Evolutionary conservation across 768 basidiomycete genomes (phyloP), one percentile per base, ranked within the genome.

Genomic region (Amanita rubescens): DNA sequence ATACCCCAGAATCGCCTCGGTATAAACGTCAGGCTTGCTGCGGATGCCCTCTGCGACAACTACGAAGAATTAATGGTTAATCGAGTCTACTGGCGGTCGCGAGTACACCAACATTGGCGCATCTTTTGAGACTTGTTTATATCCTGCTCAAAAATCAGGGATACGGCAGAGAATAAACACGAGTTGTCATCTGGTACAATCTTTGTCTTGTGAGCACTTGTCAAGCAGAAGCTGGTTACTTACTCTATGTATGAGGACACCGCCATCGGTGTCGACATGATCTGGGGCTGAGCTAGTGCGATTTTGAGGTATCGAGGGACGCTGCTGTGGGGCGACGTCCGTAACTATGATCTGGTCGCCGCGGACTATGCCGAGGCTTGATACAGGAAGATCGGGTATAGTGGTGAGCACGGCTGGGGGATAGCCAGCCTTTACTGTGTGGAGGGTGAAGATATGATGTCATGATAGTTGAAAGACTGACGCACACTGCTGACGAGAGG

Each of bases 151-250:
- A 97, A 94, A 1, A 95, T 73, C 38, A 95, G 71, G 14, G 89
- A 90, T 42, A 91, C 74, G 2, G 93, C 84, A 3, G 87, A 87
- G 71, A 97, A 98, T 27, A 98, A 73, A 67, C 95, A 98, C 1
- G 92, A 89, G 62, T 98, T 98, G 69, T 98, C 95, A 62, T 98
- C 95, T n/a, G 94, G 94, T 15, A 95, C 91, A 52, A 93, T 76
- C 81, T 89, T 58, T 34, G 57, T 43, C 32, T 57, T 33, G 22
- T 24, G 25, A 12, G 27, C 27, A 44, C 27, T 32, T 12, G 11
- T 14, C 4, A 52, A 34, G 20, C 25, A 32, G 14, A 43, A 44
- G 19, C 24, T n/a, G 2, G 45, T 5, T 11, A 55, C 68, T 17
- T 63, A 90, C 90, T 55, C 86, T 72, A 62, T 91, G 88, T n/a